Evolutionary conservation across 495 filamentous ascomycete genomes (phyloP).

Genomic region (Apiosordaria backusii): DNA sequence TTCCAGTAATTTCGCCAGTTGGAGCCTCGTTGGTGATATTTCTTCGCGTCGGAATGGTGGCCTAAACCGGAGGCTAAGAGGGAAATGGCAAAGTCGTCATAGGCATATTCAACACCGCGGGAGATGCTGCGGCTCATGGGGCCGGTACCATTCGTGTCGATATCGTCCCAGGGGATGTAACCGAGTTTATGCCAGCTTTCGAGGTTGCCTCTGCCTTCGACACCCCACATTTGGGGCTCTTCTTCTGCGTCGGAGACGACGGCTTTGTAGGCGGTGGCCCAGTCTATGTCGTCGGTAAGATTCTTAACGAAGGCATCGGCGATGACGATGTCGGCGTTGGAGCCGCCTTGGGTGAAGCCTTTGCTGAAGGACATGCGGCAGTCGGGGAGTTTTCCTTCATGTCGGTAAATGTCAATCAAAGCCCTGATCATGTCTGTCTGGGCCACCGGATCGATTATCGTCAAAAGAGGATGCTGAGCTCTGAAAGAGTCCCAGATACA

Average conservation of each 20-base stretch:
- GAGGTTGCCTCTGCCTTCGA: constrained; percentile 62
- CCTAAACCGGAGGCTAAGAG: constrained; percentile 52
- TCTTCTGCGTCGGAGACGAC: constrained; percentile 66
- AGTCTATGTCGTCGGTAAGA: constrained; percentile 57
- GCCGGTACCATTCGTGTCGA: constrained; percentile 57
- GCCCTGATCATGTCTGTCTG: constrained; percentile 66
- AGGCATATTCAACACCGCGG: constrained; percentile 69
- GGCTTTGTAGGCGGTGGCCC: constrained; percentile 64
- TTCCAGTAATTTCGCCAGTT: constrained; percentile 59
- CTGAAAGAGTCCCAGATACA: constrained; percentile 75
- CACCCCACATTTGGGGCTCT: constrained; percentile 60
- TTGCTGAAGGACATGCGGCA: constrained; percentile 61
- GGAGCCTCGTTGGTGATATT: constrained; percentile 54
- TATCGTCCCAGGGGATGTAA: constrained; percentile 60
- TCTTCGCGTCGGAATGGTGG: constrained; percentile 46
- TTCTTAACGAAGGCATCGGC: constrained; percentile 67
- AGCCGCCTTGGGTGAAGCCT: constrained; percentile 68
- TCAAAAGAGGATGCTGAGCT: constrained; percentile 64
- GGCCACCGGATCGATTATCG: constrained; percentile 59
- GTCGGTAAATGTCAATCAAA: constrained; percentile 64
- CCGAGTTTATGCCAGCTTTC: constrained; percentile 58
- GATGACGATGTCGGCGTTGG: constrained; percentile 69
- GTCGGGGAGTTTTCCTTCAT: constrained; percentile 60
- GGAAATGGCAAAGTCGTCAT: constrained; percentile 64
- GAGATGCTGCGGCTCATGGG: constrained; percentile 60